phyloP scores from a whole-genome alignment of 306 rosid genomes.

The Coriaria nepalensis region DNA sequence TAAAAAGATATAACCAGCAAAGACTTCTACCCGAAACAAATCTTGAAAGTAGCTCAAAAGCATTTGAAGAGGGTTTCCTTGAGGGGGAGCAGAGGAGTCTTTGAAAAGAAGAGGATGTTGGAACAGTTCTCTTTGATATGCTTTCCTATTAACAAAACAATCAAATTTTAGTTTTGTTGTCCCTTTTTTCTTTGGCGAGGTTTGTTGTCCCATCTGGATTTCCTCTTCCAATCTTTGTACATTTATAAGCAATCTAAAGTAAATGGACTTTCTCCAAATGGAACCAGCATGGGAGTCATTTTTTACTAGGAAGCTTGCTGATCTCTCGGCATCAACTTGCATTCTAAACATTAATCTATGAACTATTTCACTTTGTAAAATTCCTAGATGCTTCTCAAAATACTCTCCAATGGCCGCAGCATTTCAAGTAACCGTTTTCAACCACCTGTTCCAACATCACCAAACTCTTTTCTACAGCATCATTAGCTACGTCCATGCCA shows the following conservation, averaged over 20 bases:
- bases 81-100: constrained; percentile 11
- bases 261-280: too few relatives aligned
- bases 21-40: background rate
- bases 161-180: constrained; percentile 4
- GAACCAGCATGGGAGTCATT: too few relatives aligned
- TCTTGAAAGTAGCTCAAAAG: constrained; percentile 21
- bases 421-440: constrained; percentile 15
- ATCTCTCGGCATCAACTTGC: constrained; percentile 28
- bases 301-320: too few relatives aligned
- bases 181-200: too few relatives aligned
- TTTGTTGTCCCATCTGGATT: too few relatives aligned
- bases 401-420: constrained; percentile 37
- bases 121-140: too few relatives aligned
- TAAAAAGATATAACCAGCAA: too few relatives aligned
- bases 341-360: constrained; percentile 48
- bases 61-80: constrained; percentile 30
- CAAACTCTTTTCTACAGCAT: constrained; percentile 45
- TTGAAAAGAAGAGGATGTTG: too few relatives aligned
- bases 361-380: background rate
- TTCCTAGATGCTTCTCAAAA: constrained; percentile 35
- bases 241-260: too few relatives aligned
- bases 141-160: too few relatives aligned
- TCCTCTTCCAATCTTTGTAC: too few relatives aligned
- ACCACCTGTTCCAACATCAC: constrained; percentile 28
- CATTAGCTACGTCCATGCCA: constrained; percentile 41